Conservation (phyloP, 352 stramenopile genomes). For the Phytophthora sp. region DNA sequence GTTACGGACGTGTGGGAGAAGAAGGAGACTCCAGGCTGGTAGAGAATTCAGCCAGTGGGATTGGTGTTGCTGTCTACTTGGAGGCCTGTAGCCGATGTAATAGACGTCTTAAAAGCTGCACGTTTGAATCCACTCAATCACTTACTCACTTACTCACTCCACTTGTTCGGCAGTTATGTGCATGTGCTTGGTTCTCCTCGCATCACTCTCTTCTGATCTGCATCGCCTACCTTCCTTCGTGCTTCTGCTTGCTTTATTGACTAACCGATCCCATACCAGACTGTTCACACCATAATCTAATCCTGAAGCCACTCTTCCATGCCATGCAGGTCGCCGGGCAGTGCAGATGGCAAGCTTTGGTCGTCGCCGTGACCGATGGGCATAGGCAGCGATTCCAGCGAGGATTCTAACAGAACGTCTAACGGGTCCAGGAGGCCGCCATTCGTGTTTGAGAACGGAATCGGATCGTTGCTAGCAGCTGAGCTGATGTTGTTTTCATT, state of each 20-base stretch:
- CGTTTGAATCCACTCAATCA: constrained; percentile 27
- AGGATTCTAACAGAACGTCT: constrained; percentile 58
- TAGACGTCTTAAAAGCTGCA: constrained; percentile 10
- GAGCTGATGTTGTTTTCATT: constrained; percentile 11
- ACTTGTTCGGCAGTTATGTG: constrained; percentile 31
- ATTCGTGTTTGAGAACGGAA: constrained; percentile 48
- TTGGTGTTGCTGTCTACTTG: background rate
- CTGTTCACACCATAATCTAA: constrained; percentile 45
- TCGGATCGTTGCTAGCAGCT: constrained; percentile 38
- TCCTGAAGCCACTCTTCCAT: constrained; percentile 86
- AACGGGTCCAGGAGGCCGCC: constrained; percentile 54
- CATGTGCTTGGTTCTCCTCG: constrained; percentile 1
- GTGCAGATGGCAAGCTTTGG: constrained; percentile 47
- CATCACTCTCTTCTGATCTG: background rate
- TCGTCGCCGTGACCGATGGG: constrained; percentile 67
- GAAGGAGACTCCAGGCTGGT: constrained; percentile 81
- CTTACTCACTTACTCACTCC: constrained; percentile 25
- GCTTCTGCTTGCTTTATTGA: constrained; percentile 24
- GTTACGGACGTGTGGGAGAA: constrained; percentile 64
- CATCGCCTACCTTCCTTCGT: constrained; percentile 8
- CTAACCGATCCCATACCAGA: constrained; percentile 21
- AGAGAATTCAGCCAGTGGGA: constrained; percentile 9
- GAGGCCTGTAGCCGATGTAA: background rate
- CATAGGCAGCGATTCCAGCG: constrained; percentile 67
- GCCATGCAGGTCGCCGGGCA: constrained; percentile 74